Percentiles rank a stretch among this genome's conserved stretches.
phyloP scores from a whole-genome alignment of 2,329 filamentous ascomycete species.

The Beauveria bassiana region DNA sequence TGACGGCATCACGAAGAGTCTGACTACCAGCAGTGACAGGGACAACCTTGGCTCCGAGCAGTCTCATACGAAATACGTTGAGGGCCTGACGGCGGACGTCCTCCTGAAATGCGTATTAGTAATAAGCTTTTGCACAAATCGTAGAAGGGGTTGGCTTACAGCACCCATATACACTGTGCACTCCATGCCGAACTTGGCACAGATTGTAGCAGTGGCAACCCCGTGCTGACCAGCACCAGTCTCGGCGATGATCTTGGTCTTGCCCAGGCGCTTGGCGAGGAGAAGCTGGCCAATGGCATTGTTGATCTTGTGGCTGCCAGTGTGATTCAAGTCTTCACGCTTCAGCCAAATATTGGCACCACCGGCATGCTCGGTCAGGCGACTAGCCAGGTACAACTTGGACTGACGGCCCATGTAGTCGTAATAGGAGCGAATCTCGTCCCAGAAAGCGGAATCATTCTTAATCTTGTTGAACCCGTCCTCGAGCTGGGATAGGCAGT shows the following conservation, averaged over 20 bases:
- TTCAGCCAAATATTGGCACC: conserved; percentile 98
- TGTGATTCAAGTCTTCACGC: conserved; percentile 95
- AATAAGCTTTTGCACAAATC: neutral
- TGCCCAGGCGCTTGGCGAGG: conserved; percentile 76
- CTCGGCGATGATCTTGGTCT: conserved; percentile 96
- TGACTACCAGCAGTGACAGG: conserved; percentile 85
- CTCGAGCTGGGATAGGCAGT: conserved; percentile 86
- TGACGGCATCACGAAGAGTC: conserved; percentile 81
- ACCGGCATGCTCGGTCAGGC: conserved; percentile 79
- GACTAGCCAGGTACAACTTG: conserved; percentile 80
- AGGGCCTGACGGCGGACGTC: conserved; percentile 92
- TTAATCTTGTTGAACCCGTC: conserved; percentile 81
- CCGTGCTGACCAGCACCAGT: conserved; percentile 97
- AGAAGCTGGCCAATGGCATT: conserved; percentile 93
- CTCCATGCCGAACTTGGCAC: conserved; percentile 96
- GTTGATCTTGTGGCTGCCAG: conserved; percentile 98
- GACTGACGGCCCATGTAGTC: conserved; percentile 95
- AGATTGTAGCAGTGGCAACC: conserved; percentile 94
- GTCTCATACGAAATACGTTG: conserved; percentile 97
- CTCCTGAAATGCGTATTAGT: conserved; percentile 43
- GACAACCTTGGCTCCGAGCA: conserved; percentile 86
- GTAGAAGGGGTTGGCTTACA: conserved; percentile 26
- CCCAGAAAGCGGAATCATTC: conserved; percentile 89
- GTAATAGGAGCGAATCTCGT: conserved; percentile 93
- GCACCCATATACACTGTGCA: conserved; percentile 98